phyloP scores from a whole-genome alignment of 805 yeast genomes.

The Candida schatavii region DNA sequence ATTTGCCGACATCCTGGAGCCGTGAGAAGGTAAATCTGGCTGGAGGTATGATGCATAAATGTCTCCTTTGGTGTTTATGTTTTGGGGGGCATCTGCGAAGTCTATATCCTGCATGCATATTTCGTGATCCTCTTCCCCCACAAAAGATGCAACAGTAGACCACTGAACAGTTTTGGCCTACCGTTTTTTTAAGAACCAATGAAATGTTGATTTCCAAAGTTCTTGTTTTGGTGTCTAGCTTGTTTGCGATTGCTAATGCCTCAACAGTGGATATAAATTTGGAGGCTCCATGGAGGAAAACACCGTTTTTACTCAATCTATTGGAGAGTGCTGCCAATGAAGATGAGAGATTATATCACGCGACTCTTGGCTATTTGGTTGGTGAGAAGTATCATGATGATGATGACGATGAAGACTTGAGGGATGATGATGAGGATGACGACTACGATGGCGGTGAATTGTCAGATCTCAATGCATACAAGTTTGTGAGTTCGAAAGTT shows the following conservation, averaged over 20 bases:
- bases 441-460: conserved; percentile 2
- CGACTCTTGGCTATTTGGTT: conserved; percentile 18
- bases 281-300: conserved; percentile 37
- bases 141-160: background rate
- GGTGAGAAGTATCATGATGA: conserved; percentile 14
- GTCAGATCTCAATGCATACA: conserved; percentile 8
- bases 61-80: no score
- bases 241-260: no score
- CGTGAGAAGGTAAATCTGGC: no score
- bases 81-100: no score
- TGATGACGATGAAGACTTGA: background rate
- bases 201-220: no score
- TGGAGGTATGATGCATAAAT: no score
- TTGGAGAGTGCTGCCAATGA: conserved; percentile 37
- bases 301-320: conserved; percentile 42
- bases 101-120: no score
- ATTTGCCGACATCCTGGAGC: conserved; percentile 18
- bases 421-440: background rate
- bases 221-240: no score
- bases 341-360: conserved; percentile 35
- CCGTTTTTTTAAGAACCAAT: no score
- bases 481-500: conserved; percentile 4
- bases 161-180: no score
- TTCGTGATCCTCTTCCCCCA: no score
- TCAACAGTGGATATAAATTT: conserved; percentile 24